phyloP scores from a whole-genome alignment of 306 rosid genomes.

The Rosa chinensis region DNA sequence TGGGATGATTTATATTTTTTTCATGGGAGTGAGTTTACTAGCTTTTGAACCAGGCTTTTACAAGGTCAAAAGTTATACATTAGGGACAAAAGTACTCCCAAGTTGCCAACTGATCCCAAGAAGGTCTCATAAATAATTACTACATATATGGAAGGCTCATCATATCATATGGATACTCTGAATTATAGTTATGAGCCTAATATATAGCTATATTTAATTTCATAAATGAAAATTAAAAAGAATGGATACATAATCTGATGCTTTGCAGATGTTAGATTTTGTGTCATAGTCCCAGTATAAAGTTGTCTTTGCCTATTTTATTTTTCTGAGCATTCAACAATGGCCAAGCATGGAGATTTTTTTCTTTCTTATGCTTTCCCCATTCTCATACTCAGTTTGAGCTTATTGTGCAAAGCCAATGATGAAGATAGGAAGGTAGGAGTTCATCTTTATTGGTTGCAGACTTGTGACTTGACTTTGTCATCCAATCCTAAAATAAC shows the following conservation, averaged over 20 bases:
- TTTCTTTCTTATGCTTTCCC: not conserved
- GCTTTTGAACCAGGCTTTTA: not conserved
- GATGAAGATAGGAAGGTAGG: not conserved
- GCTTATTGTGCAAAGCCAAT: not conserved
- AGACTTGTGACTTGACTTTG: not conserved
- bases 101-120: not conserved
- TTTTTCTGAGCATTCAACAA: not conserved
- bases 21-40: no score
- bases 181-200: not conserved
- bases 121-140: not conserved
- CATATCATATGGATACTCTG: not conserved
- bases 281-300: not conserved
- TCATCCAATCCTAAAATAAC: not conserved
- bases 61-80: not conserved
- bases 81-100: not conserved
- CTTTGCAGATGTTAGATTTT: not conserved
- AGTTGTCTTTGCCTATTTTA: not conserved
- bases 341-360: not conserved
- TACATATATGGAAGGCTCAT: not conserved
- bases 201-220: not conserved
- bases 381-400: not conserved
- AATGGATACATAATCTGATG: not conserved
- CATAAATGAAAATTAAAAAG: not conserved
- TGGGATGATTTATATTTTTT: no score
- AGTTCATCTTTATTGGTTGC: not conserved